Evolutionary conservation across 2,329 filamentous ascomycete genomes (phyloP), one percentile per base, ranked within the genome.

Genomic region (Venturia carpophila): DNA sequence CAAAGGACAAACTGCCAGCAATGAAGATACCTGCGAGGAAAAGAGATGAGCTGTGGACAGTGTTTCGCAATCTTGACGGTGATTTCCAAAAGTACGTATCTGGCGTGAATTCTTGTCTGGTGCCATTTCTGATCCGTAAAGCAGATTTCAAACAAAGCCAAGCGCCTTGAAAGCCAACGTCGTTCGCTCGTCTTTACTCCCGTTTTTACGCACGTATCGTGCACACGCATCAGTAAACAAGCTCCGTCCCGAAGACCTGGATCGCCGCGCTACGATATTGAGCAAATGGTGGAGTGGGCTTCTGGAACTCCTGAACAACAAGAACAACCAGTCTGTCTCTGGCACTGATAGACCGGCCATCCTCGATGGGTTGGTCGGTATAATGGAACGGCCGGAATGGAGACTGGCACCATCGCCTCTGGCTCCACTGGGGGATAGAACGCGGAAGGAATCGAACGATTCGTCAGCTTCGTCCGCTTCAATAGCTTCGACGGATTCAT

Each of bases 351-450:
- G 91, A 41, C 90, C 91, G 0, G 83, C 86, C 2, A 85, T 96
- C 55, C 82, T 96, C 41, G 92, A 96, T 72, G 89, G 86, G 5
- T 83, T 90, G 27, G 86, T 88, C 61, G 84, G 88, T 64, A 86
- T 97, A 72, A 96, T 96, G 92, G 88, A 89, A 75, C 84, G 92
- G 60, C 86, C 88, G 0, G 92, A 97, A 77, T 97, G 92, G 92
- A 86, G 90, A 67, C 81, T 88, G 64, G 83, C 87, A 34, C 89
- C 88, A 0, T 86, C 86, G 4, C 84, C 82, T 24, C 87, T 89
- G 71, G 83, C 85, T 66, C 84, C 88, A 0, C 75, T 90, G 37
- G 78, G 76, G 15, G 83, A 87, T 52, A 84, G 85, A 60, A 79
- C 9, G 30, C 27, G 55, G 19, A 43, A 41, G 58, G 34, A 63